Evolutionary conservation across 2,329 filamentous ascomycete genomes (phyloP).

Genomic region (Neophaeococcomyces mojaviensis): DNA sequence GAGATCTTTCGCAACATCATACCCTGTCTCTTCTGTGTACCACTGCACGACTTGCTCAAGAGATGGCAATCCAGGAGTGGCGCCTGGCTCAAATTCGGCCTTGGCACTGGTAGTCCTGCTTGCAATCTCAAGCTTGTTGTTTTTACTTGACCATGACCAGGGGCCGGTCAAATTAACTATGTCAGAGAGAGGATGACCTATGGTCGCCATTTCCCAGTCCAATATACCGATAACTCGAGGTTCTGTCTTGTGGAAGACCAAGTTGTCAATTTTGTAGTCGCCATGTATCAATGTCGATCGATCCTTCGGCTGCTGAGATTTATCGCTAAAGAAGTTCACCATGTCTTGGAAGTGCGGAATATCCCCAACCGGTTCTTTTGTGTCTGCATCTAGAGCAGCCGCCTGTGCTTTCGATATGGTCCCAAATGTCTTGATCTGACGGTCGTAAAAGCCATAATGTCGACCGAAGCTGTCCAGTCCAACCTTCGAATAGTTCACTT

Average conservation of each 20-base stretch:
- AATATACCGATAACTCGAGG: slow-evolving; percentile 84
- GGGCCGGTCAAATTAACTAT: slow-evolving; percentile 64
- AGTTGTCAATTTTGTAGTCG: slow-evolving; percentile 92
- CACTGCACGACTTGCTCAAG: slow-evolving; percentile 54
- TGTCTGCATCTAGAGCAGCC: slow-evolving; percentile 66
- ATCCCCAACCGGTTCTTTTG: slow-evolving; percentile 65
- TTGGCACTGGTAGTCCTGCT: slow-evolving; percentile 8
- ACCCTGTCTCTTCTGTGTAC: slow-evolving; percentile 63
- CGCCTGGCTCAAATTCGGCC: slow-evolving; percentile 50
- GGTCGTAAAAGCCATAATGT: slow-evolving; percentile 68
- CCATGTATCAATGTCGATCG: slow-evolving; percentile 77
- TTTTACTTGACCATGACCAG: slow-evolving; percentile 30
- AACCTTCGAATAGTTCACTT: slow-evolving; percentile 58
- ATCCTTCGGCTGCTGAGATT: slow-evolving; percentile 65
- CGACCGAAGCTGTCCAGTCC: slow-evolving; percentile 69
- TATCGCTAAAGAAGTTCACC: slow-evolving; percentile 67
- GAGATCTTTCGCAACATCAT: slow-evolving; percentile 57
- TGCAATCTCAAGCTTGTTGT: slow-evolving; percentile 23
- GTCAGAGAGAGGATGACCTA: slow-evolving; percentile 92
- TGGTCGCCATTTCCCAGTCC: slow-evolving; percentile 98
- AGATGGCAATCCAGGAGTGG: slow-evolving; percentile 59
- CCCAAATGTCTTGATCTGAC: slow-evolving; percentile 77
- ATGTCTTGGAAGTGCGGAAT: slow-evolving; percentile 79
- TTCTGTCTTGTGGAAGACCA: slow-evolving; percentile 84
- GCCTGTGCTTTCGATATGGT: slow-evolving; percentile 74